Evolutionary conservation across 208 protist species (phyloP).

Genomic region (Wallacemonas sp.): DNA sequence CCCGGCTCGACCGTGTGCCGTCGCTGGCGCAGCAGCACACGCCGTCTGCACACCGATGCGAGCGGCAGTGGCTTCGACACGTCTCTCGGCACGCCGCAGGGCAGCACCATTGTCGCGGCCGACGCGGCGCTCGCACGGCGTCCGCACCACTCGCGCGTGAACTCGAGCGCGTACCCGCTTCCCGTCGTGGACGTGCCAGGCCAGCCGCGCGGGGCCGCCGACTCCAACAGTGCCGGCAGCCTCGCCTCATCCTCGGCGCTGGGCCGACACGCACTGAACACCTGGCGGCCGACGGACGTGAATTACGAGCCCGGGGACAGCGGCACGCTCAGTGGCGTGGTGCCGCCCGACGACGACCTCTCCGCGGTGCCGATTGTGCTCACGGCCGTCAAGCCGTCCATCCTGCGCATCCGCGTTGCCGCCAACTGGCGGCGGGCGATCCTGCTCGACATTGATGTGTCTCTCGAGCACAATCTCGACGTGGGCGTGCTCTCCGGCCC

Average conservation of each 20-base stretch:
- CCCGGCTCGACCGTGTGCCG: neutral
- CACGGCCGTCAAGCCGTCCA: constrained; percentile 59
- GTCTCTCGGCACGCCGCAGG: neutral
- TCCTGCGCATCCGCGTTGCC: constrained; percentile 44
- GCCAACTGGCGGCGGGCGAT: constrained; percentile 69
- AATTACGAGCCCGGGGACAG: too few relatives aligned
- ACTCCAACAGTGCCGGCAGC: too few relatives aligned
- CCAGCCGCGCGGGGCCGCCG: too few relatives aligned
- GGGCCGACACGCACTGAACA: neutral
- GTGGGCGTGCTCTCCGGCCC: constrained; percentile 70
- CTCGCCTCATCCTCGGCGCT: too few relatives aligned
- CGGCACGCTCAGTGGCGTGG: too few relatives aligned
- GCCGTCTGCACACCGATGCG: neutral
- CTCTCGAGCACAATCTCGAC: constrained; percentile 67
- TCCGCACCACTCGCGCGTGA: neutral
- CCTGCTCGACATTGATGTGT: constrained; percentile 55
- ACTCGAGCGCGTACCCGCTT: constrained; percentile 7
- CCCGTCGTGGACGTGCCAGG: neutral
- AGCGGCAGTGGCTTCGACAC: neutral
- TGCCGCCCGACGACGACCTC: too few relatives aligned
- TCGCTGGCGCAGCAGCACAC: constrained; percentile 13
- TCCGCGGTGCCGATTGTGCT: constrained; percentile 50
- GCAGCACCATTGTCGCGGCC: neutral
- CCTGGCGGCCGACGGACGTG: too few relatives aligned
- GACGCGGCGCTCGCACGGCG: neutral